Percentiles rank a stretch among this genome's conserved stretches.
phyloP scores from a whole-genome alignment of 2,329 filamentous ascomycete genomes.

The Ceratocystis variospora region DNA sequence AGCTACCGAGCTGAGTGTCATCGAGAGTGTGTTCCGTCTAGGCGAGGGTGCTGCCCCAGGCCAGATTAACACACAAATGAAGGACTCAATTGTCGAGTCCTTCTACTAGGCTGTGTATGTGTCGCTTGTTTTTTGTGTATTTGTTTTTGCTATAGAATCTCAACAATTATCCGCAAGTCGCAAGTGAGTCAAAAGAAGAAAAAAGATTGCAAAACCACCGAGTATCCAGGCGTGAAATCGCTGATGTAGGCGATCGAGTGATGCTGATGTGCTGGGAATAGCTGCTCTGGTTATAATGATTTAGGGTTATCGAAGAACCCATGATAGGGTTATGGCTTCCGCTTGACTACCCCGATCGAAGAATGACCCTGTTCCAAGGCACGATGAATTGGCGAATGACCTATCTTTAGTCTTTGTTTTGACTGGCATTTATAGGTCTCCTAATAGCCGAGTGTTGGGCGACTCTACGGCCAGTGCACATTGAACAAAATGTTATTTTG shows the following conservation, averaged over 20 bases:
- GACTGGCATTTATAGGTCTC: too few relatives aligned
- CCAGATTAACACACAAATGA: conserved; percentile 70
- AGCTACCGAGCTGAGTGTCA: conserved; percentile 85
- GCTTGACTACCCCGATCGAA: too few relatives aligned
- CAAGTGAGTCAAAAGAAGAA: conserved; percentile 5
- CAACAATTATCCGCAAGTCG: not conserved
- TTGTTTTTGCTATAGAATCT: conserved; percentile 1
- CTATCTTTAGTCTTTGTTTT: too few relatives aligned
- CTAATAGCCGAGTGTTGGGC: too few relatives aligned
- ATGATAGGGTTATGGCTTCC: too few relatives aligned
- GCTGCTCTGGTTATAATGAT: too few relatives aligned
- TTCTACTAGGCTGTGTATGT: conserved; percentile 57
- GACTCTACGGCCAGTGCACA: not conserved
- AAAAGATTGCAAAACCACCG: not conserved
- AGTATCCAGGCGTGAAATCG: too few relatives aligned
- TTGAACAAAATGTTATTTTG: not conserved
- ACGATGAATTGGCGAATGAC: too few relatives aligned
- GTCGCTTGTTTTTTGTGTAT: not conserved
- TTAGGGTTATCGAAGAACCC: too few relatives aligned
- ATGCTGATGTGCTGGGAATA: too few relatives aligned
- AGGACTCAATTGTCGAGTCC: conserved; percentile 97
- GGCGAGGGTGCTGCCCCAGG: conserved; percentile 72
- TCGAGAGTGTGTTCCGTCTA: conserved; percentile 90
- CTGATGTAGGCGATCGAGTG: too few relatives aligned
- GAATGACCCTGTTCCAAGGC: too few relatives aligned